Percentiles rank a stretch among this genome's conserved stretches.
phyloP scores from a whole-genome alignment of 1,284 basidiomycete species.

The Amylostereum areolatum region DNA sequence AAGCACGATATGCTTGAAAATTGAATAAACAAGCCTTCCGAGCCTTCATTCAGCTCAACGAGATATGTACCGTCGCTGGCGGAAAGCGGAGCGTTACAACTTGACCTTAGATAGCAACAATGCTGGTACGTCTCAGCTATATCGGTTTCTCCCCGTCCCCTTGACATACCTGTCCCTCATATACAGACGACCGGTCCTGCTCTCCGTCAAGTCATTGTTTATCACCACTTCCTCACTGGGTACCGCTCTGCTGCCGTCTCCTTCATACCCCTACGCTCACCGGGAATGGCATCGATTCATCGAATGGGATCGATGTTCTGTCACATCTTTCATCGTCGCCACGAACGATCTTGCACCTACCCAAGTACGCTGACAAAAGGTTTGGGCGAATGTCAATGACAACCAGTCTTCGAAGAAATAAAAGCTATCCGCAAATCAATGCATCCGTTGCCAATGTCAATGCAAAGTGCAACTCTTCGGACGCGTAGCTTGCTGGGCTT shows the following conservation, averaged over 20 bases:
- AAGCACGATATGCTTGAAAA: conserved; percentile 61
- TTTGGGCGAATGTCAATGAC: conserved; percentile 61
- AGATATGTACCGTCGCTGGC: conserved; percentile 65
- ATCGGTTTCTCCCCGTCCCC: background rate
- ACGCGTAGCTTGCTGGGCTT: conserved; percentile 50
- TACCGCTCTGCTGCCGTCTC: conserved; percentile 58
- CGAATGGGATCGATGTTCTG: conserved; percentile 69
- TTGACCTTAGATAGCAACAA: conserved; percentile 65
- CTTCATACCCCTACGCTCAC: conserved; percentile 31
- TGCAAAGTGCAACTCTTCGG: conserved; percentile 65
- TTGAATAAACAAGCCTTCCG: conserved; percentile 17
- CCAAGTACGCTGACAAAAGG: conserved; percentile 52
- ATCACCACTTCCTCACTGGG: conserved; percentile 60
- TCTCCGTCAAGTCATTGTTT: conserved; percentile 61
- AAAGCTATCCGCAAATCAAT: conserved; percentile 53
- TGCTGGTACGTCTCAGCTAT: conserved; percentile 38
- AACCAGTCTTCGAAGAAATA: conserved; percentile 69
- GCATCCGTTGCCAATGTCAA: background rate
- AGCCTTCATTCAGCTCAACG: conserved; percentile 50
- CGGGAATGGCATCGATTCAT: conserved; percentile 57
- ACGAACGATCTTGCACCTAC: conserved; percentile 78
- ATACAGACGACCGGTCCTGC: conserved; percentile 62
- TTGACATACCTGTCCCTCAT: conserved; percentile 27
- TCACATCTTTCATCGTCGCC: conserved; percentile 75
- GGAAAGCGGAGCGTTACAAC: conserved; percentile 63